A percentile compares a stretch with the other conserved stretches of the same genome.
Conservation (phyloP, 2,329 filamentous ascomycete species). For the Periconia digitata region DNA sequence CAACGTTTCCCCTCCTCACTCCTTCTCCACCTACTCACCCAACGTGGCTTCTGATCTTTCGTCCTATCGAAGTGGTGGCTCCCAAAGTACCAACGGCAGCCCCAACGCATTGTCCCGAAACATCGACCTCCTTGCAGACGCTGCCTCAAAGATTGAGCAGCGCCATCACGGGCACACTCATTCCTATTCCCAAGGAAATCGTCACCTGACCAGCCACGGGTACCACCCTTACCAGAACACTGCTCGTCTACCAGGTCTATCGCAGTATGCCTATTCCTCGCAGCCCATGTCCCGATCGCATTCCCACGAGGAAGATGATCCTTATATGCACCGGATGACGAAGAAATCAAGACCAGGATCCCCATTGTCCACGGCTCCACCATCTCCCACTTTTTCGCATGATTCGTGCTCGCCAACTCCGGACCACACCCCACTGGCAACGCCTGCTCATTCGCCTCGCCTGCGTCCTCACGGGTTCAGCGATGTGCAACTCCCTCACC, state of each 20-base stretch:
- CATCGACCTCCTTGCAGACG: slow-evolving; percentile 70
- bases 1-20: slow-evolving; percentile 93
- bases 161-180: slow-evolving; percentile 55
- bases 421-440: slow-evolving; percentile 97
- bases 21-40: slow-evolving; percentile 66
- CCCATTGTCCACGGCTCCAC: slow-evolving; percentile 91
- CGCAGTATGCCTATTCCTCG: slow-evolving; percentile 60
- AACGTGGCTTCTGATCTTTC: slow-evolving; percentile 61
- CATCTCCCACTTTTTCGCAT: slow-evolving; percentile 94
- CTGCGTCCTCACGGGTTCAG: slow-evolving; percentile 72
- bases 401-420: slow-evolving; percentile 94
- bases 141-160: slow-evolving; percentile 67
- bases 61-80: slow-evolving; percentile 51
- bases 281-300: slow-evolving; percentile 91
- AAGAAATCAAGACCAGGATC: slow-evolving; percentile 94
- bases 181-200: slow-evolving; percentile 32
- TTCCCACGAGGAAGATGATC: slow-evolving; percentile 80
- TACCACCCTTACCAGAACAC: slow-evolving; percentile 49
- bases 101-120: slow-evolving; percentile 56
- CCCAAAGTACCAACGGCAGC: slow-evolving; percentile 42
- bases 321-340: slow-evolving; percentile 71
- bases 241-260: slow-evolving; percentile 62
- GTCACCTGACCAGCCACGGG: slow-evolving; percentile 45
- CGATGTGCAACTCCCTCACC: slow-evolving; percentile 81
- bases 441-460: slow-evolving; percentile 90